Base-by-base conservation (phyloP, 2,329 filamentous ascomycete genomes). In the Amesomyces nigricolor region DNA sequence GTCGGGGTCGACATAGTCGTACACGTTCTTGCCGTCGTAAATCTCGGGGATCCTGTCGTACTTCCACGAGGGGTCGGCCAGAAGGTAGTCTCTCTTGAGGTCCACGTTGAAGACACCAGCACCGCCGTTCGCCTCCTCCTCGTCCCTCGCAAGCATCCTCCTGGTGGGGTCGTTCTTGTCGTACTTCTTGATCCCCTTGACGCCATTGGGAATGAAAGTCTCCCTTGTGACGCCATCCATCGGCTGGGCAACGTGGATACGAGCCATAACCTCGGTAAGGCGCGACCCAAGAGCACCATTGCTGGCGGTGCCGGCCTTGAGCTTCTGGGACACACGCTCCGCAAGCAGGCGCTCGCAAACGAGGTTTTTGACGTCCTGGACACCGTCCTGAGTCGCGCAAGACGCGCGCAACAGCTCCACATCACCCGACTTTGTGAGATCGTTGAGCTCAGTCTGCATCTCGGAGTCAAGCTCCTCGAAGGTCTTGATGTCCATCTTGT, bases 201-300 rank as follows among this genome's bases (percentile, higher is more conserved):
- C 80, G 6, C 82, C 90, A 53, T 96, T 91, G 4, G 94, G 95
- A 59, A 99, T 92, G 68, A 88, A 95, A 0, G 88, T 82, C 73
- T 96, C 88, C 43, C 87, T 84, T 17, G 81, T 79, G 50, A 87
- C 78, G 61, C 91, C 91, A 60, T 86, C 88, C 73, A 95, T 84
- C 51, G 94, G 95, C 68, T 90, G 84, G n/a, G 94, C 94, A 61
- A 99, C 95, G 75, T 99, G 95, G 56, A 99, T 99, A 68, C 95
- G 85, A 59, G 89, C 83, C 70, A 99, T 86, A 50, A 99, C 88
- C 68, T 97, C 91, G 37, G 88, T 90, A 54, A 97, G 80, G 66
- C 95, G 84, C 49, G 87, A 86, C 57, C 89, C 88, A 54, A 90
- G 83, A 42, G 82, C 80, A 64, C 91, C 91, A 54, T 81, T 86